phyloP scores from a whole-genome alignment of 306 rosid genomes.

The Aeschynomene evenia region DNA sequence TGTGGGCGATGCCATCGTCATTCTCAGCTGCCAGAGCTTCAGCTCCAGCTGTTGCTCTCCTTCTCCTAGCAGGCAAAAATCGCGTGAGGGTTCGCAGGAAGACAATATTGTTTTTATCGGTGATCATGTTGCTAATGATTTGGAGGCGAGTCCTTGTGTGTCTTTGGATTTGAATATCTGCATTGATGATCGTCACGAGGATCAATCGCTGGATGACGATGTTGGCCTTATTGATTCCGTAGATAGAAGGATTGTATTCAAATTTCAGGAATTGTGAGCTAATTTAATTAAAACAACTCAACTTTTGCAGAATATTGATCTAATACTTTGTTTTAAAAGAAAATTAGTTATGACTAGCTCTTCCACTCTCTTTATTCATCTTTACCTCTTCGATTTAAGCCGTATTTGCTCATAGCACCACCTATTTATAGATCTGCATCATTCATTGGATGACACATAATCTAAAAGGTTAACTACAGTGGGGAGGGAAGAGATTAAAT shows the following conservation, averaged over 20 bases:
- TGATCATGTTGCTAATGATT: slow-evolving; percentile 11
- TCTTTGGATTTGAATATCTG: slow-evolving; percentile 89
- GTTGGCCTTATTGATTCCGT: slow-evolving; percentile 81
- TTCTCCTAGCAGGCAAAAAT: slow-evolving; percentile 35
- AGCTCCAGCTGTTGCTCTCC: slow-evolving; percentile 89
- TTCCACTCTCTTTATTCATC: too few species aligned
- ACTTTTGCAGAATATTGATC: too few species aligned
- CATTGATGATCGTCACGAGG: slow-evolving; percentile 36
- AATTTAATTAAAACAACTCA: too few species aligned
- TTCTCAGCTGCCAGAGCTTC: slow-evolving; percentile 76
- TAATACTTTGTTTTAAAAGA: too few species aligned
- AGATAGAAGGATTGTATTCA: slow-evolving; percentile 72
- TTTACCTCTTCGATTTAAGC: too few species aligned
- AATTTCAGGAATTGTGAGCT: slow-evolving; percentile 56
- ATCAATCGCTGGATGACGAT: slow-evolving; percentile 62
- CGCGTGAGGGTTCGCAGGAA: slow-evolving; percentile 28
- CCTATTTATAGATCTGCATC: too few species aligned
- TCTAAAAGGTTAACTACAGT: too few species aligned
- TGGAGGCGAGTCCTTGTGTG: slow-evolving; percentile 51
- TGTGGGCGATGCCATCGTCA: slow-evolving; percentile 71
- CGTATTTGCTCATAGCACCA: too few species aligned
- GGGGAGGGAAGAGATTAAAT: too few species aligned
- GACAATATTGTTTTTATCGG: not conserved
- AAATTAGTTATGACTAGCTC: too few species aligned
- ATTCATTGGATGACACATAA: too few species aligned